Base-by-base conservation (phyloP, 1,284 basidiomycete genomes). In the Mycena sp. region DNA sequence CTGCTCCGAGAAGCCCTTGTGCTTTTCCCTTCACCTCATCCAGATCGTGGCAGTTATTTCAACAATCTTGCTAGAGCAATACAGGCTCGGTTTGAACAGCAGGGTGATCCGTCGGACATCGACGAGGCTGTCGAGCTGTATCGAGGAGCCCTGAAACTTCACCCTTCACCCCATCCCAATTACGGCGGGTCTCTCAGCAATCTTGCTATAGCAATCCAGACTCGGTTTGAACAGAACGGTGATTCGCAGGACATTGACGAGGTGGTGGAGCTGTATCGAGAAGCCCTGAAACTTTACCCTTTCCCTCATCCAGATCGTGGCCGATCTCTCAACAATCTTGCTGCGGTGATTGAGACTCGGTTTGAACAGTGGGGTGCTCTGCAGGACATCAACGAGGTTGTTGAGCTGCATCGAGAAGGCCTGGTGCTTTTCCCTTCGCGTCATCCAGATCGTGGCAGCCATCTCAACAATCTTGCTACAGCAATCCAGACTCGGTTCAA, bases 11-110 rank as follows among this genome's bases (percentile, higher is more conserved):
- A 9, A 14, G 71, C 67, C 7, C 61, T 80, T 14, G 63, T 62
- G 9, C 71, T 74, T 25, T 60, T 48, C 35, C 68, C 71, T 37
- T 10, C 58, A n/a, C 70, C 56, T 12, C 71, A 74, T 52, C 54
- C 74, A 12, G 29, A 65, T 45, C 72, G 67, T 30, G 64, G 67
- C 26, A 64, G 35, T 17, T 50, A 64, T 11, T 69, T 72, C 30
- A 69, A 63, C 16, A 74, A 74, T 61, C 68, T 79, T 43, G 78
- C 73, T 2, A 65, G 68, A 35, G n/a, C n/a, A n/a, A n/a, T n/a
- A n/a, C n/a, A n/a, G n/a, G n/a, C n/a, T n/a, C n/a, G n/a, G n/a
- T n/a, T n/a, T n/a, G n/a, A n/a, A n/a, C n/a, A n/a, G n/a, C n/a
- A n/a, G n/a, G n/a, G n/a, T n/a, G n/a, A n/a, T n/a, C n/a, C n/a